Conservation (phyloP, 2,329 filamentous ascomycete genomes). For the Orbilia javanica region DNA sequence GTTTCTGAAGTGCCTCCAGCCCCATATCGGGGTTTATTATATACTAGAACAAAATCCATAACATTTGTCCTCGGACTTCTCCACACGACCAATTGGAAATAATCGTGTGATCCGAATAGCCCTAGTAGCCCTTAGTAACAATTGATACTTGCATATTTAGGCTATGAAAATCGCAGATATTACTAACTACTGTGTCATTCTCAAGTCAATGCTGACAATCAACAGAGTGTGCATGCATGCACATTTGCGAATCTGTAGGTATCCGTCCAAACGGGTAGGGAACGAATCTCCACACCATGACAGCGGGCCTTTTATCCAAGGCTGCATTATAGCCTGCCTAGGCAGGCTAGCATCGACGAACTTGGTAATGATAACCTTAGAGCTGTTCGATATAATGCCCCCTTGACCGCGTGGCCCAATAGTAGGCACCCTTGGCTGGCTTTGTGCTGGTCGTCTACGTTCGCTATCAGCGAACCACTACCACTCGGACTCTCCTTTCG, state of each 20-base stretch:
- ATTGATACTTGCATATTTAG: not conserved
- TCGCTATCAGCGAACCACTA: conserved; percentile 50
- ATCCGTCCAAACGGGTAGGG: not conserved
- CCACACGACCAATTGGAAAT: not conserved
- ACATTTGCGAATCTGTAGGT: conserved; percentile 11
- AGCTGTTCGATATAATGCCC: not conserved
- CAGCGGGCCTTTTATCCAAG: conserved; percentile 2
- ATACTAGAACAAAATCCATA: not conserved
- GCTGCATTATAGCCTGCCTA: conserved; percentile 29
- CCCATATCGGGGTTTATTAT: not conserved
- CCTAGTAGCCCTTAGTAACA: not conserved
- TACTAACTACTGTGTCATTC: conserved; percentile 18
- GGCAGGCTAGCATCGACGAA: conserved; percentile 30
- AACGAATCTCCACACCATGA: not conserved
- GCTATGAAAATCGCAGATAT: not conserved
- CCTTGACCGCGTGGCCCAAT: conserved; percentile 44
- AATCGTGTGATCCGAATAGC: not conserved
- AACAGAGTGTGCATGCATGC: not conserved
- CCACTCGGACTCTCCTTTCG: conserved; percentile 20
- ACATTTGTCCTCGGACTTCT: conserved; percentile 5
- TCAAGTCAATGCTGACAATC: conserved; percentile 7
- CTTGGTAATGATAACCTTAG: conserved; percentile 43
- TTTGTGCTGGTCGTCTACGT: conserved; percentile 47
- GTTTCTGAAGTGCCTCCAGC: not conserved
- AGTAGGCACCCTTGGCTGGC: conserved; percentile 27